phyloP scores from a whole-genome alignment of 345 rosid species.

The Noccaea caerulescens region DNA sequence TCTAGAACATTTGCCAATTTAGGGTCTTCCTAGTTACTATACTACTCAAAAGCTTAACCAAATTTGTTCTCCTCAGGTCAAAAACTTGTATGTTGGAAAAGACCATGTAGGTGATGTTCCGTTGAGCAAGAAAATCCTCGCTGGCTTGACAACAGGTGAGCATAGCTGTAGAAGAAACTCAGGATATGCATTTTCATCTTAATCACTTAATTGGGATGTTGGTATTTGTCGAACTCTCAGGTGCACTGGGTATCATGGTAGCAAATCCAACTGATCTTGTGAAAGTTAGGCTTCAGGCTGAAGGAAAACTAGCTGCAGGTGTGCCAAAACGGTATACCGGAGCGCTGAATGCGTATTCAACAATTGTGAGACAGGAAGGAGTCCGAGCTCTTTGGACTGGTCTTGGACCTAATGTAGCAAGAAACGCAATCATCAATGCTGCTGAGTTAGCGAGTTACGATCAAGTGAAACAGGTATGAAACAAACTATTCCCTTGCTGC shows the following conservation, averaged over 20 bases:
- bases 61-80: slow-evolving; percentile 60
- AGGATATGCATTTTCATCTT: not conserved
- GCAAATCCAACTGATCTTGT: slow-evolving; percentile 99
- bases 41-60: slow-evolving; percentile 16
- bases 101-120: slow-evolving; percentile 96
- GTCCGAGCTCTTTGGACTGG: slow-evolving; percentile 95
- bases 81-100: slow-evolving; percentile 75
- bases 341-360: slow-evolving; percentile 90
- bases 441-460: slow-evolving; percentile 98
- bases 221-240: slow-evolving; percentile 45
- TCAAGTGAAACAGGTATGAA: slow-evolving; percentile 85
- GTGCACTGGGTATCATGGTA: slow-evolving; percentile 79
- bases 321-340: slow-evolving; percentile 96
- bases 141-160: slow-evolving; percentile 98
- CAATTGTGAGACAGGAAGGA: slow-evolving; percentile 97
- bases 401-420: slow-evolving; percentile 86
- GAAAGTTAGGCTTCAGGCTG: slow-evolving; percentile 98
- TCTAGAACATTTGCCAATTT: too few relatives aligned
- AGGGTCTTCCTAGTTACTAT: slow-evolving; percentile 12
- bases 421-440: slow-evolving; percentile 96
- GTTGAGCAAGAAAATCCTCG: slow-evolving; percentile 90
- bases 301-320: slow-evolving; percentile 93
- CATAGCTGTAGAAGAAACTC: slow-evolving; percentile 5
- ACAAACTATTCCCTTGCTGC: slow-evolving; percentile 8
- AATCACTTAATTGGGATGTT: not conserved